A percentile compares a stretch with the other conserved stretches of the same genome.
phyloP scores from a whole-genome alignment of 2,329 filamentous ascomycete species.

The Aurifilum marmelostoma region DNA sequence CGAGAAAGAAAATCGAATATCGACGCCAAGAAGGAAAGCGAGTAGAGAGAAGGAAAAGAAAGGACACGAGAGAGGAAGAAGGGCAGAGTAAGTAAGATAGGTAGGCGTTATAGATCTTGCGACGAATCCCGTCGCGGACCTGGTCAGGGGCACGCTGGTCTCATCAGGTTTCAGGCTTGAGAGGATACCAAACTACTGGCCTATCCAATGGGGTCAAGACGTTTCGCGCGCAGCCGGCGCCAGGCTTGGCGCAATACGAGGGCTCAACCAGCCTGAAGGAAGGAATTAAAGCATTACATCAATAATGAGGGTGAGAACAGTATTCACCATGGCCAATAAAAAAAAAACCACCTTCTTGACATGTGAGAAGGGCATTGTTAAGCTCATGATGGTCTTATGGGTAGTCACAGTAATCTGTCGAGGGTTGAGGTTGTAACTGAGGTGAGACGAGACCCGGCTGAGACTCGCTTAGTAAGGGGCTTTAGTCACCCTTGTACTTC shows the following conservation, averaged over 20 bases:
- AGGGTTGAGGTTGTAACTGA: background rate
- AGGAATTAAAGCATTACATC: background rate
- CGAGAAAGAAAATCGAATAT: background rate
- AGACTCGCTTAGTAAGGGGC: conserved; percentile 9
- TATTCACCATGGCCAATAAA: background rate
- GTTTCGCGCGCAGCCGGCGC: background rate
- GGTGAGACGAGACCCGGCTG: conserved; percentile 5
- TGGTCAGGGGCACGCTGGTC: conserved; percentile 22
- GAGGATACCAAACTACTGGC: conserved; percentile 20
- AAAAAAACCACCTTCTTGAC: background rate
- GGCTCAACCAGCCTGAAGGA: background rate
- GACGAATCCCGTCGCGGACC: conserved; percentile 24
- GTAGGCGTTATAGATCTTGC: conserved; percentile 18
- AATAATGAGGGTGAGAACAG: background rate
- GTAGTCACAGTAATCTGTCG: background rate
- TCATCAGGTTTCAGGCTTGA: conserved; percentile 26
- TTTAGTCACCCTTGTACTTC: background rate
- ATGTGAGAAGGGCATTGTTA: background rate
- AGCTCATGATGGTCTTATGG: background rate
- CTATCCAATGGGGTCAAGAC: conserved; percentile 24
- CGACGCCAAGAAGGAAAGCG: conserved; percentile 4
- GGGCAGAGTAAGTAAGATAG: conserved; percentile 13
- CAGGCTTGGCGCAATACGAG: background rate
- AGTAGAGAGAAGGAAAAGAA: background rate
- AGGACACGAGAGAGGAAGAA: background rate